A percentile compares a stretch with the other conserved stretches of the same genome.
These are phyloP conservation scores for Xylariaceae sp. DNA, from an alignment of 2,329 filamentous ascomycete genomes.

Conservation along the genomic window DNA sequence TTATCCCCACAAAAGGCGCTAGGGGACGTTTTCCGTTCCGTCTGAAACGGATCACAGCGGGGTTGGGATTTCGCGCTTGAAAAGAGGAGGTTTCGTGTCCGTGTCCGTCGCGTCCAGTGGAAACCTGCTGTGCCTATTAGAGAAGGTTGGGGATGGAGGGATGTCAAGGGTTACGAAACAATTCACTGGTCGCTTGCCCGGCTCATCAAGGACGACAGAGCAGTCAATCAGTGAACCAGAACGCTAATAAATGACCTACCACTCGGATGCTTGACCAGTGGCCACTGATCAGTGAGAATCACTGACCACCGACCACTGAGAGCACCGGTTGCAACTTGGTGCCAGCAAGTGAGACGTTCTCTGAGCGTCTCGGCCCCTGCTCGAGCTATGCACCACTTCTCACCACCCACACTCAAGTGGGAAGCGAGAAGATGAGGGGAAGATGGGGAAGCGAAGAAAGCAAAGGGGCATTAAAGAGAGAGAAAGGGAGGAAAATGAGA, in stretches of 20 bases:
- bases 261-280: neutral
- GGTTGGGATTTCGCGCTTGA: neutral
- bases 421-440: conserved; percentile 1
- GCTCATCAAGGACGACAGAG: too few relatives aligned
- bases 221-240: too few relatives aligned
- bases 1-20: conserved; percentile 6
- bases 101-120: neutral
- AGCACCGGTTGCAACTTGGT: neutral
- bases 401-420: conserved; percentile 8
- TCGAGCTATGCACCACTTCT: conserved; percentile 3
- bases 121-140: neutral
- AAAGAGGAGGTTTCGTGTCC: neutral
- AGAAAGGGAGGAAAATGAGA: neutral
- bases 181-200: too few relatives aligned
- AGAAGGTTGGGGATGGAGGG: too few relatives aligned
- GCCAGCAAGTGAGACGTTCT: conserved; percentile 3
- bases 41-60: too few relatives aligned
- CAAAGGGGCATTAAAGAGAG: neutral
- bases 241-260: too few relatives aligned
- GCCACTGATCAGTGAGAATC: neutral
- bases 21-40: neutral
- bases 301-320: neutral
- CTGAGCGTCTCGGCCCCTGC: conserved; percentile 10
- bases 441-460: neutral
- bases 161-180: too few relatives aligned